Evolutionary conservation across 2,329 filamentous ascomycete species (phyloP).

Genomic region (Pestalotiopsis fici): DNA sequence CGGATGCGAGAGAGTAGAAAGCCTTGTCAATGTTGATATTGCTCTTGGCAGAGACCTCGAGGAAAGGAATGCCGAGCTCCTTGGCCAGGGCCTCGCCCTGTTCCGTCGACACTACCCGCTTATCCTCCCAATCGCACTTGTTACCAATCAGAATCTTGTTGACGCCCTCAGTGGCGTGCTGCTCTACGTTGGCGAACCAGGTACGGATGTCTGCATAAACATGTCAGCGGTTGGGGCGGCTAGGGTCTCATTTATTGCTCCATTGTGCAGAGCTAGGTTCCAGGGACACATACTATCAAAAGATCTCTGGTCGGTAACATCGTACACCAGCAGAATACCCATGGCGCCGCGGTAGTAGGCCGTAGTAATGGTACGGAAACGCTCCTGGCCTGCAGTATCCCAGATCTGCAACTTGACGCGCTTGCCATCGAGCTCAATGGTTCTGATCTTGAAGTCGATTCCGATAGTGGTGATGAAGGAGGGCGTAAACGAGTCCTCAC

Average conservation of each 20-base stretch:
- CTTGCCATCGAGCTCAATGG: constrained; percentile 98
- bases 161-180: constrained; percentile 96
- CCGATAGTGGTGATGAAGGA: constrained; percentile 99
- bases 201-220: constrained; percentile 82
- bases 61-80: constrained; percentile 95
- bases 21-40: constrained; percentile 99
- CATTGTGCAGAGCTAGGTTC: not conserved
- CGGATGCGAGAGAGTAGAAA: constrained; percentile 90
- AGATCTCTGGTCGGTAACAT: constrained; percentile 94
- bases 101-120: constrained; percentile 90
- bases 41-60: constrained; percentile 97
- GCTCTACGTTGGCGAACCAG: constrained; percentile 99
- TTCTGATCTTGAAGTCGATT: constrained; percentile 99
- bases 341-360: constrained; percentile 98
- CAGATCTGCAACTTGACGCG: constrained; percentile 99
- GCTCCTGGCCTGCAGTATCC: constrained; percentile 98
- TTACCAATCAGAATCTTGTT: constrained; percentile 99
- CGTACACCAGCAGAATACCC: constrained; percentile 97
- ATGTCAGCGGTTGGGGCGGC: not conserved
- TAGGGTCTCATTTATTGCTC: not conserved
- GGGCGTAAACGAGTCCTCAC: constrained; percentile 95
- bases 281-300: constrained; percentile 74
- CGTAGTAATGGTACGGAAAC: constrained; percentile 97
- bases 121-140: constrained; percentile 99
- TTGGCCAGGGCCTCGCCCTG: constrained; percentile 91